Evolutionary conservation across 306 rosid species (phyloP).

Genomic region (Sophora flavescens): DNA sequence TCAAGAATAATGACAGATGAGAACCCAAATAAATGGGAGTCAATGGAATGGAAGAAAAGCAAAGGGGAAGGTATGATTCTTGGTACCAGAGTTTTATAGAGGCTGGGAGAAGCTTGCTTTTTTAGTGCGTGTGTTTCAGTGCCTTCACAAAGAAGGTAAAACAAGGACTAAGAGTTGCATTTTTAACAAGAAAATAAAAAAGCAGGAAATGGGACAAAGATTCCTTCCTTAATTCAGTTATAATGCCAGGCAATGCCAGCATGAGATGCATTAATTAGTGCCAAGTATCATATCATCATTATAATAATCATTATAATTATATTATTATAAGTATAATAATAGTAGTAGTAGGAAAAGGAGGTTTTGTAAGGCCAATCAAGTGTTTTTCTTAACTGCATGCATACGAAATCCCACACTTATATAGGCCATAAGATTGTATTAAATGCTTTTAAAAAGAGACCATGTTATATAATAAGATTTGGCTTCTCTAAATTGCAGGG

Average conservation of each 20-base stretch:
- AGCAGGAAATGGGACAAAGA: constrained; percentile 50
- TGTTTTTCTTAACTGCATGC: not conserved
- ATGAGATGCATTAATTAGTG: constrained; percentile 48
- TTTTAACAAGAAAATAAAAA: constrained; percentile 34
- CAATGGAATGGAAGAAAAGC: constrained; percentile 35
- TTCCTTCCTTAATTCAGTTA: constrained; percentile 86
- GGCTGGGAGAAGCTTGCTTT: not conserved
- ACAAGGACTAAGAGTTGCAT: not conserved
- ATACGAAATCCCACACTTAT: constrained; percentile 29
- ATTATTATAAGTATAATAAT: too few relatives aligned
- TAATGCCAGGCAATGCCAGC: constrained; percentile 55
- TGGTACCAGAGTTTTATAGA: constrained; percentile 47
- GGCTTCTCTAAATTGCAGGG: too few relatives aligned
- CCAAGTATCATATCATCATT: constrained; percentile 16
- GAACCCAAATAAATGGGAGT: constrained; percentile 45
- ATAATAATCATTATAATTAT: not conserved
- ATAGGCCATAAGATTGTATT: constrained; percentile 4
- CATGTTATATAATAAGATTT: too few relatives aligned
- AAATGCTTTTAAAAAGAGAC: too few relatives aligned
- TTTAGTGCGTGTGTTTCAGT: constrained; percentile 33
- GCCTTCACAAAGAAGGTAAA: constrained; percentile 59
- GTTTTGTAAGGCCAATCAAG: constrained; percentile 35
- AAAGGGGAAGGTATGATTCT: constrained; percentile 47
- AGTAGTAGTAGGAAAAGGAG: constrained; percentile 20
- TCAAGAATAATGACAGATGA: constrained; percentile 51